A percentile compares a stretch with the other conserved stretches of the same genome.
Conservation (phyloP, 2,329 filamentous ascomycete genomes). For the Sporothrix humicola region DNA sequence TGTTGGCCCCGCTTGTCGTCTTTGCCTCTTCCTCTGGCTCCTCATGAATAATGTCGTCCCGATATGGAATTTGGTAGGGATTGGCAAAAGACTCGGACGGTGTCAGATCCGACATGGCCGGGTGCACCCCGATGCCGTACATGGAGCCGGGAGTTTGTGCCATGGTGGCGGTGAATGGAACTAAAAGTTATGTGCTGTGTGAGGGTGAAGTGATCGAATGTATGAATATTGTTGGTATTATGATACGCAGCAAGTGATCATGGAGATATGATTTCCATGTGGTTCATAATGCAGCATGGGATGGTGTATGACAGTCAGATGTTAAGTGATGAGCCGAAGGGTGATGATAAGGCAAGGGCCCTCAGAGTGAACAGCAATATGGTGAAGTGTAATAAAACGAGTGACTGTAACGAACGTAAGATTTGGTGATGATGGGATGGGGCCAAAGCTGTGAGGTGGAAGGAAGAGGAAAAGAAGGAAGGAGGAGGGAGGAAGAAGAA, state of each 20-base stretch:
- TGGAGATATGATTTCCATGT: no score
- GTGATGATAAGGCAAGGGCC: no score
- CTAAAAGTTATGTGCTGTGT: not conserved
- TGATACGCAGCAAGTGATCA: no score
- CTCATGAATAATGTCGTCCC: not conserved
- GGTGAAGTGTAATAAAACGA: not conserved
- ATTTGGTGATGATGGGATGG: no score
- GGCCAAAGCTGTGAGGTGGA: not conserved
- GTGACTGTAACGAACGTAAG: no score
- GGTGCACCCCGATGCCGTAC: conserved; percentile 1
- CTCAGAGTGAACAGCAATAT: no score
- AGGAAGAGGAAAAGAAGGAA: not conserved
- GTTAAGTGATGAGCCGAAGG: no score
- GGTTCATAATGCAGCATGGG: no score
- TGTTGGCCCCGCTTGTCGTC: not conserved
- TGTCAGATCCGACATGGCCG: not conserved
- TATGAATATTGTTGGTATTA: no score
- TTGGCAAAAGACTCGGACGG: not conserved
- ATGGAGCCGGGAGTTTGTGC: not conserved
- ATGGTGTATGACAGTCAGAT: no score
- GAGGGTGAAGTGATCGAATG: not conserved
- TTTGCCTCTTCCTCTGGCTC: no score
- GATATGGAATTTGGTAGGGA: not conserved
- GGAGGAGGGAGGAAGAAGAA: not conserved
- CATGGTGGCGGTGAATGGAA: not conserved